phyloP scores from a whole-genome alignment of 805 yeast genomes.

The Candida sonorensis region DNA sequence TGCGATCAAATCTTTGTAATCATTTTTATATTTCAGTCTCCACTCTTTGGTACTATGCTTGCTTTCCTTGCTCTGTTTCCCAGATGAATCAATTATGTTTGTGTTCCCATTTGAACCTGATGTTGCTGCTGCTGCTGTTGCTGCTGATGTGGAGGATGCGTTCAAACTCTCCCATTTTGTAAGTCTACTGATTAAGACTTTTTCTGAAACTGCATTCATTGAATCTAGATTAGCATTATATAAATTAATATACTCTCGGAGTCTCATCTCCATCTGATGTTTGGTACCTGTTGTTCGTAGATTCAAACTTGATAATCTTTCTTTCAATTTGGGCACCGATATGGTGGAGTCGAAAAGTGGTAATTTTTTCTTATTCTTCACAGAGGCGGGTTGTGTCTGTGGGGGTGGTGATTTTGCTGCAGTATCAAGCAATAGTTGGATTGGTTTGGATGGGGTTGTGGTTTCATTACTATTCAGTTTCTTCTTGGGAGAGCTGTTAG shows the following conservation, averaged over 20 bases:
- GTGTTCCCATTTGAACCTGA: no score
- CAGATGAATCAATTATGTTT: no score
- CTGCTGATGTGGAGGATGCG: constrained; percentile 12
- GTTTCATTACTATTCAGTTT: no score
- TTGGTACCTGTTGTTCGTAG: constrained; percentile 61
- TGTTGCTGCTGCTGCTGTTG: constrained; percentile 8
- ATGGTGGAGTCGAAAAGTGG: constrained; percentile 62
- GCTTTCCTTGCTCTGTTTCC: constrained; percentile 18
- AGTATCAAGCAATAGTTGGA: no score
- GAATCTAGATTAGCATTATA: constrained; percentile 82
- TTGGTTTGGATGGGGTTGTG: no score
- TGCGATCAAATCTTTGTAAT: constrained; percentile 18
- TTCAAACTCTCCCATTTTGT: constrained; percentile 55
- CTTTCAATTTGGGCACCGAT: constrained; percentile 52
- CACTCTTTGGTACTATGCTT: constrained; percentile 15
- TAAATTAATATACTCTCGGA: constrained; percentile 67
- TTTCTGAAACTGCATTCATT: constrained; percentile 51
- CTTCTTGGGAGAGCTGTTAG: no score
- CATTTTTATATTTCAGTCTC: constrained; percentile 18
- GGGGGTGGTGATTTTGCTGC: constrained; percentile 4
- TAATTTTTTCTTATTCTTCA: constrained; percentile 28
- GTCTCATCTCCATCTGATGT: constrained; percentile 57
- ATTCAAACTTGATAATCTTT: constrained; percentile 46
- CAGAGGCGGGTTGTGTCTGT: constrained; percentile 20
- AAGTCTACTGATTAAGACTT: constrained; percentile 48